Base-by-base conservation (phyloP, 2,329 filamentous ascomycete genomes). In the Beauveria bassiana region DNA sequence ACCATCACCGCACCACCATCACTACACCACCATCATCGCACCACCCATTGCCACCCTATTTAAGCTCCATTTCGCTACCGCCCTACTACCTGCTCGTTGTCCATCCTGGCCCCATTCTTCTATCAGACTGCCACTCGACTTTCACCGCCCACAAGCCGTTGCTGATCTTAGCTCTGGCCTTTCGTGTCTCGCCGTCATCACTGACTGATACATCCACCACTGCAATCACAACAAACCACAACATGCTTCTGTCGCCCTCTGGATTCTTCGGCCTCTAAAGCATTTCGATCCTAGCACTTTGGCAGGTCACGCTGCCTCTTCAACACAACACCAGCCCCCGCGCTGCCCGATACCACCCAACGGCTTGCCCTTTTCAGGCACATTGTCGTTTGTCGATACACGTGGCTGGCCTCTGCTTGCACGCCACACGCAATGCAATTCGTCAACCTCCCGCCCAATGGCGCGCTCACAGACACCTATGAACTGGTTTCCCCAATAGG, bases 401-500 rank as follows among this genome's bases (percentile, higher is more conserved):
- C 10, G 7, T 47, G 20, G 28, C 53, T 18, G 20, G 31, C 28
- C 46, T 50, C 34, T 31, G 12, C 43, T 42, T 46, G 40, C 8
- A 49, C 24, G 43, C 42, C 51, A 50, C 34, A 10, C 5, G 22
- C 55, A 14, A 59, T 61, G 59, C 42, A 55, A 42, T 52, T 46
- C 28, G 24, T 28, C 22, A n/a, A 49, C 43, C n/a, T 40, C 20
- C 20, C 18, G 22, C 12, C 54, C 54, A 43, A 34, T 42, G 26
- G 18, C 28, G 20, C 46, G 42, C 28, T 31, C 7, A 50, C 54
- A 28, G 49, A 43, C 24, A 22, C 42, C 22, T 58, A 59, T 18
- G 61, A 62, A 43, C 47, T 58, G 18, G 54, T 62, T 26, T 59
- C 61, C 12, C 61, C 61, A 6, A 24, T 62, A 43, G 61, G 61